phyloP scores from a whole-genome alignment of 805 yeast genomes.

The Lipomyces orientalis region DNA sequence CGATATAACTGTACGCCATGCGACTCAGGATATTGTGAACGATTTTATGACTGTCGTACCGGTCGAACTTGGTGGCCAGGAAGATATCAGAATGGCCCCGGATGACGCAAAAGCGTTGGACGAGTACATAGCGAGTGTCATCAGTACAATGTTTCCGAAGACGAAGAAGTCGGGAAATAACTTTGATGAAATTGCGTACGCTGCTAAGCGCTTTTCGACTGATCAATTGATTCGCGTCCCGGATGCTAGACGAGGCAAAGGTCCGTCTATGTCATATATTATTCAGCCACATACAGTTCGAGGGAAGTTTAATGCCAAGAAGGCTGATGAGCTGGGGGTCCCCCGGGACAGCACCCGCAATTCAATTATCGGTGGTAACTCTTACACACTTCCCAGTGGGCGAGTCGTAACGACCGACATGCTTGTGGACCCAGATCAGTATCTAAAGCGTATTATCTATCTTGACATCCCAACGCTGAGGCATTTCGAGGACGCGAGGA shows the following conservation, averaged over 20 bases:
- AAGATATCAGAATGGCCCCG: not conserved
- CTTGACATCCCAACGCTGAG: constrained; percentile 70
- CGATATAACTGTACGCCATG: constrained; percentile 48
- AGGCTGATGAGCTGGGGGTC: constrained; percentile 72
- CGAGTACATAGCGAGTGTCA: constrained; percentile 36
- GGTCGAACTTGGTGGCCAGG: constrained; percentile 12
- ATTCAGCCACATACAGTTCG: constrained; percentile 68
- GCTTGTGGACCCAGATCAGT: constrained; percentile 68
- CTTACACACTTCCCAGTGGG: constrained; percentile 66
- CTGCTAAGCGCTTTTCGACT: not conserved
- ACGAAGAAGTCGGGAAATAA: not conserved
- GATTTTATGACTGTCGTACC: constrained; percentile 40
- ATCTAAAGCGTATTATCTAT: constrained; percentile 65
- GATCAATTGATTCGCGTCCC: constrained; percentile 16
- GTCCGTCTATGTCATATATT: constrained; percentile 66
- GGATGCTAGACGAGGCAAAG: constrained; percentile 40
- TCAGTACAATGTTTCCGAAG: constrained; percentile 19
- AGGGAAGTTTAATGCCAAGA: constrained; percentile 73
- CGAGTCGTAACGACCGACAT: constrained; percentile 65
- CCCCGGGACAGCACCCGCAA: constrained; percentile 67
- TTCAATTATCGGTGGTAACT: constrained; percentile 62
- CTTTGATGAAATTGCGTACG: constrained; percentile 15
- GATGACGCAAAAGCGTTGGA: not conserved
- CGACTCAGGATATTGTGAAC: constrained; percentile 42
- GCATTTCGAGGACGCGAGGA: constrained; percentile 48